Base-by-base conservation (phyloP, 2,329 filamentous ascomycete genomes). In the Hansfordia pulvinata region DNA sequence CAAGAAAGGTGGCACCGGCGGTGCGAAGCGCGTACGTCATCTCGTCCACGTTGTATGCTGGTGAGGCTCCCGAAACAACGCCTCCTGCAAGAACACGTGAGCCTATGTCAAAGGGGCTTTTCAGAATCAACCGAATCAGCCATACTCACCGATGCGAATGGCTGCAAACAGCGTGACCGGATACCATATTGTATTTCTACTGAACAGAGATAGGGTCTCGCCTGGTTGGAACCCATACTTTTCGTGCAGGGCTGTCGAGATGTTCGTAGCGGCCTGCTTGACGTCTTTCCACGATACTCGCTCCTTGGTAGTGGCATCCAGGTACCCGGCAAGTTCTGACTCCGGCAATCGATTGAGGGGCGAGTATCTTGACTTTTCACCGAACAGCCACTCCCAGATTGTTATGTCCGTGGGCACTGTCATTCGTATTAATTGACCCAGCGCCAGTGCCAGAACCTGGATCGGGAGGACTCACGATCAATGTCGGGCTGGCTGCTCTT, bases 31-130 rank as follows among this genome's bases (percentile, higher is more conserved):
- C 71, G 44, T 76, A 76, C 1, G 61, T 64, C 67, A 79, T 76
- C 37, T 80, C 75, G 26, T 79, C 74, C 10, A 69, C 56, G 30
- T 69, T 76, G 46, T 78, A 79, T 1, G 71, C 73, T 1, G 74
- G 73, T 10, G 61, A 69, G 0, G 71, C 73, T 2, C 74, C 73
- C 3, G 62, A 69, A 2, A 76, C 65, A 17, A 69, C 58, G 7
- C 64, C 72, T 0, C 58, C 54, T 41, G 19, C 17, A 10, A 15
- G 11, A 20, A 15, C 13, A 5, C 6, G 6, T 17, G 14, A 17
- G 7, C 12, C 19, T 20, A 18, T 17, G 18, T 13, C 7, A 14
- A 25, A 15, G n/a, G 10, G 10, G 15, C 10, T 17, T 8, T 5
- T 17, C 11, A 8, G 14, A 13, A 11, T 11, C 5, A 6, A 23